Conservation (phyloP, 2,329 filamentous ascomycete genomes). For the Diaporthe humulicola region DNA sequence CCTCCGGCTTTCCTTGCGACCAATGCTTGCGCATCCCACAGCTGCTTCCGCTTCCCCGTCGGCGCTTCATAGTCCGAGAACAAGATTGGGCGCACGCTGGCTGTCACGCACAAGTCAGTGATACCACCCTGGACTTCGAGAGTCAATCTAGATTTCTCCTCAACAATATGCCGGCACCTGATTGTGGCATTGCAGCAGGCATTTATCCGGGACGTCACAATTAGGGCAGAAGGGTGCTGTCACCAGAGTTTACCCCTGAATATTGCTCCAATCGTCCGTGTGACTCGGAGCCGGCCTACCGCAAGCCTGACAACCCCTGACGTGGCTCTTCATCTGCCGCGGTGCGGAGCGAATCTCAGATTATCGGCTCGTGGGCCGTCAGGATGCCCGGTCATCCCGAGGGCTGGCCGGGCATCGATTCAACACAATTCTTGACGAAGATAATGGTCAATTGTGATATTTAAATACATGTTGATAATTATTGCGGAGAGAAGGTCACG, state of each 20-base stretch:
- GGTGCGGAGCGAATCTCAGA: not conserved
- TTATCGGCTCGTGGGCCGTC: not conserved
- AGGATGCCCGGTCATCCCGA: not conserved
- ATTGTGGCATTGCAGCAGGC: not conserved
- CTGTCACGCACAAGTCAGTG: not conserved
- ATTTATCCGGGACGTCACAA: conserved; percentile 25
- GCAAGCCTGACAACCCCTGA: not conserved
- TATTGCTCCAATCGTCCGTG: conserved; percentile 6
- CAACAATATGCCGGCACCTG: conserved; percentile 19
- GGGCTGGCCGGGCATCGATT: not conserved
- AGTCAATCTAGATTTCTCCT: conserved; percentile 10
- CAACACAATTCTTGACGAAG: no score
- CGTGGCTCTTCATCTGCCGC: not conserved
- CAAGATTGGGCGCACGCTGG: not conserved
- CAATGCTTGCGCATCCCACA: conserved; percentile 1
- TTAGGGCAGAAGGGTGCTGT: not conserved
- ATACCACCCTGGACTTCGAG: not conserved
- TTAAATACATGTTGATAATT: not conserved
- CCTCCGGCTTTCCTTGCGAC: not conserved
- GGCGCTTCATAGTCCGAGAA: conserved; percentile 23
- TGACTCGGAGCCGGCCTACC: conserved; percentile 2
- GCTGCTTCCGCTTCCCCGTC: conserved; percentile 23
- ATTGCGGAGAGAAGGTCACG: not conserved
- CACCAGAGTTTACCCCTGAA: conserved; percentile 12
- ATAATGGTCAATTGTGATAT: not conserved